phyloP scores from a whole-genome alignment of 768 basidiomycete genomes.

The Mycena maculata region DNA sequence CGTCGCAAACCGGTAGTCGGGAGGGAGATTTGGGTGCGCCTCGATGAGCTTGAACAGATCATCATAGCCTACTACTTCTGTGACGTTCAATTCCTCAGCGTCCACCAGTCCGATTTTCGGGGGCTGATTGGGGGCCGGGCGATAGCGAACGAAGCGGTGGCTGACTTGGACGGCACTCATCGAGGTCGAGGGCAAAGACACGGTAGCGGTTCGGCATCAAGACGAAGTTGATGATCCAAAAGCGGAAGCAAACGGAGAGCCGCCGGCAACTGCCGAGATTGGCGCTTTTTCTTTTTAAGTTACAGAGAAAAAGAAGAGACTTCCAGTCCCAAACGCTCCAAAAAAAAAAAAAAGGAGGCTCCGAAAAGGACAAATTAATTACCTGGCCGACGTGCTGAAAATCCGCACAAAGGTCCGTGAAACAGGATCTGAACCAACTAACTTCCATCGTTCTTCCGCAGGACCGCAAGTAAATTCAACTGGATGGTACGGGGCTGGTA shows the following conservation, averaged over 20 bases:
- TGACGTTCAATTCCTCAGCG: conserved; percentile 22
- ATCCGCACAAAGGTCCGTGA: no score
- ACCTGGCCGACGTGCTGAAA: no score
- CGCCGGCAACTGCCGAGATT: background rate
- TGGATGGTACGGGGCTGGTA: no score
- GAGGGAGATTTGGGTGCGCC: conserved; percentile 29
- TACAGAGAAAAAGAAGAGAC: no score
- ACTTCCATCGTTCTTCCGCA: no score
- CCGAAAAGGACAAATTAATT: no score
- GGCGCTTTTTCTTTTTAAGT: no score
- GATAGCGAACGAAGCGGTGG: conserved; percentile 35
- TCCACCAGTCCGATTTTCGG: conserved; percentile 33
- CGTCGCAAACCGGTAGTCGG: conserved; percentile 25
- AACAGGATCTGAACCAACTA: no score
- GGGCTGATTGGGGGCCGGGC: background rate
- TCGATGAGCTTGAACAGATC: conserved; percentile 35
- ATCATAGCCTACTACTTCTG: conserved; percentile 26
- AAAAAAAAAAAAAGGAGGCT: no score
- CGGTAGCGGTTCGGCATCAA: background rate
- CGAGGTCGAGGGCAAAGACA: conserved; percentile 2
- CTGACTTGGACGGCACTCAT: conserved; percentile 24
- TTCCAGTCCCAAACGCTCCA: no score
- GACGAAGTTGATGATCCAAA: background rate
- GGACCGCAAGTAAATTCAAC: no score
- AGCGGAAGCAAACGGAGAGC: conserved; percentile 14